Conservation (phyloP, 108 stramenopile genomes). For the Mayamaea pseudoterrestris region DNA sequence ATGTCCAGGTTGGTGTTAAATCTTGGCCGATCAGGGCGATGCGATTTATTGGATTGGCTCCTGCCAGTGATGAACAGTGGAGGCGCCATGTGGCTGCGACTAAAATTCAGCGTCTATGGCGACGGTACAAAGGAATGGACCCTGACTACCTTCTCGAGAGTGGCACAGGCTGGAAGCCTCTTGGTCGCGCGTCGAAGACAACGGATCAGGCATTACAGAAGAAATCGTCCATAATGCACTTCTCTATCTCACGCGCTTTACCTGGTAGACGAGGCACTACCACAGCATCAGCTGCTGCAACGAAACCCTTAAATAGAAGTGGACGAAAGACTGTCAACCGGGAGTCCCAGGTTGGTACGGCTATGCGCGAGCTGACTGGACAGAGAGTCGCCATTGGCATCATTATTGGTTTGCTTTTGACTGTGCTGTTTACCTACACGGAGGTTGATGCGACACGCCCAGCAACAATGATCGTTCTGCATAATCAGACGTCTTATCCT, state of each 20-base stretch:
- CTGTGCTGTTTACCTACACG: constrained; percentile 40
- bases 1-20: constrained; percentile 1
- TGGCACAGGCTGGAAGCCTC: constrained; percentile 4
- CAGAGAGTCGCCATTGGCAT: constrained; percentile 62
- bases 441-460: constrained; percentile 12
- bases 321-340: background rate
- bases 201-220: background rate
- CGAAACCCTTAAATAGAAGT: background rate
- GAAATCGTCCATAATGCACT: too few species aligned
- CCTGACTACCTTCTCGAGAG: background rate
- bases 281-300: background rate
- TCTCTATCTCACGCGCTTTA: background rate
- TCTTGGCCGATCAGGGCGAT: constrained; percentile 1
- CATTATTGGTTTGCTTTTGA: constrained; percentile 33
- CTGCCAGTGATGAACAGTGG: constrained; percentile 15
- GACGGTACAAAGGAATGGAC: background rate
- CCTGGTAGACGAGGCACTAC: background rate
- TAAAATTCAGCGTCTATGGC: constrained; percentile 34
- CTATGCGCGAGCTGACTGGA: constrained; percentile 66
- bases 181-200: background rate
- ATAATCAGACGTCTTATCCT: constrained; percentile 26
- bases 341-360: constrained; percentile 52
- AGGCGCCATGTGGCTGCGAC: constrained; percentile 25
- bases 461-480: constrained; percentile 37
- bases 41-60: constrained; percentile 14